Evolutionary conservation across 352 stramenopile genomes (phyloP).

Genomic region (Peronosclerospora sorghi): DNA sequence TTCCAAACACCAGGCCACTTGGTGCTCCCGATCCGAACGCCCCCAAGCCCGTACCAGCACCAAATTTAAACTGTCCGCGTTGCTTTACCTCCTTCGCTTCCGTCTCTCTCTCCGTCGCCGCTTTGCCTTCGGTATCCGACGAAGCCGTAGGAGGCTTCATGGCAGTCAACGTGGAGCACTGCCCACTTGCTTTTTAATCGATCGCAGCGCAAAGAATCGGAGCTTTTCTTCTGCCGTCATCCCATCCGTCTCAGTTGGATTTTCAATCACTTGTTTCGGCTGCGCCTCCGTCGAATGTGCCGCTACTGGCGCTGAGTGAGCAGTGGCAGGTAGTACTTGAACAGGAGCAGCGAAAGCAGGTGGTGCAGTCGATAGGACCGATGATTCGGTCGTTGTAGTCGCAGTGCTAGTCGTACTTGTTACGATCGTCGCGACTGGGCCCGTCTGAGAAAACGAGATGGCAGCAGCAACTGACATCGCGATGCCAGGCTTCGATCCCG

Average conservation of each 20-base stretch:
- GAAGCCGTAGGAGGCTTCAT: slow-evolving; percentile 8
- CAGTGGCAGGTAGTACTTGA: slow-evolving; percentile 6
- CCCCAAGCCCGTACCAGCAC: slow-evolving; percentile 20
- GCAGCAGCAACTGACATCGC: slow-evolving; percentile 5
- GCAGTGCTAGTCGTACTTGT: no score
- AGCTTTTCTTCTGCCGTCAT: slow-evolving; percentile 52
- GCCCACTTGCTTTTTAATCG: slow-evolving; percentile 53
- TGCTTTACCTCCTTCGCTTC: slow-evolving; percentile 3
- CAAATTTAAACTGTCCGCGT: slow-evolving; percentile 26
- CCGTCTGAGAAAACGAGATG: slow-evolving; percentile 5
- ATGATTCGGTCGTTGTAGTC: not conserved
- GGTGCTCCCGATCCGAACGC: slow-evolving; percentile 42
- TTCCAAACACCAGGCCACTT: slow-evolving; percentile 61
- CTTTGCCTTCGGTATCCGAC: slow-evolving; percentile 11
- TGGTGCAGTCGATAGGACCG: slow-evolving; percentile 6
- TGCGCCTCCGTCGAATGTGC: slow-evolving; percentile 5
- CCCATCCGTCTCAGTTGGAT: slow-evolving; percentile 5
- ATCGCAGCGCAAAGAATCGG: slow-evolving; percentile 49
- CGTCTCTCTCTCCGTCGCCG: slow-evolving; percentile 10
- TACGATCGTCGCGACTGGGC: slow-evolving; percentile 8
- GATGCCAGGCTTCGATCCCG: slow-evolving; percentile 4
- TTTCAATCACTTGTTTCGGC: slow-evolving; percentile 7
- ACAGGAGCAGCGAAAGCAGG: slow-evolving; percentile 8
- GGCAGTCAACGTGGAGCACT: slow-evolving; percentile 13
- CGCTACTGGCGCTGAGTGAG: slow-evolving; percentile 1